A percentile compares a stretch with the other conserved stretches of the same genome.
phyloP scores from a whole-genome alignment of 495 filamentous ascomycete species.

The Pyrenopolyporus hunteri region DNA sequence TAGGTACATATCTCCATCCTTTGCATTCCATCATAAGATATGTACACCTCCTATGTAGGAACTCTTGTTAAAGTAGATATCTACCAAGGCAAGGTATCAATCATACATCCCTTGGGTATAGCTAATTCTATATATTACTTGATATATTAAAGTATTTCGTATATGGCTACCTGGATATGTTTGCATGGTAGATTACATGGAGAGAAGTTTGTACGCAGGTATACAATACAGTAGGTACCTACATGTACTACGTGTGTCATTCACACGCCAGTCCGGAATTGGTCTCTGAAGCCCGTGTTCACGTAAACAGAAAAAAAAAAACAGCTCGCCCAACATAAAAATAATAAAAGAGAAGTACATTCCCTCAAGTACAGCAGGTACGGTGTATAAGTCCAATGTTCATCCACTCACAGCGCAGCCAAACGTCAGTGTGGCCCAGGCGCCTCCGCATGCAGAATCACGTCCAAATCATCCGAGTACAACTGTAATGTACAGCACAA shows the following conservation, averaged over 20 bases:
- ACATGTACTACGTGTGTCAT: slow-evolving; percentile 8
- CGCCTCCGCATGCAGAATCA: slow-evolving; percentile 36
- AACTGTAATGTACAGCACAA: slow-evolving; percentile 39
- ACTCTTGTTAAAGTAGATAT: too few relatives aligned
- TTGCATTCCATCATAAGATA: neutral
- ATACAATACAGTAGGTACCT: neutral
- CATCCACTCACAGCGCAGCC: slow-evolving; percentile 23
- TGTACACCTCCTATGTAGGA: too few relatives aligned
- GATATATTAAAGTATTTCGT: too few relatives aligned
- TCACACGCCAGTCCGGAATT: slow-evolving; percentile 3
- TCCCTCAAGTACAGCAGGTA: slow-evolving; percentile 3
- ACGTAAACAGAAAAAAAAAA: slow-evolving; percentile 28
- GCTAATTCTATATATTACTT: too few relatives aligned
- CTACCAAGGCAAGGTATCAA: too few relatives aligned
- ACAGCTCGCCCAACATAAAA: slow-evolving; percentile 14
- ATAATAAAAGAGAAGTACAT: neutral
- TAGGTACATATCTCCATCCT: neutral
- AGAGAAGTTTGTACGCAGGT: neutral
- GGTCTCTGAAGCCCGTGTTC: slow-evolving; percentile 6
- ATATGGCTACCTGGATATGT: too few relatives aligned
- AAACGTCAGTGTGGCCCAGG: slow-evolving; percentile 30
- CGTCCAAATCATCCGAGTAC: slow-evolving; percentile 42
- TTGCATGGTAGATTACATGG: too few relatives aligned
- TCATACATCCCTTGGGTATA: too few relatives aligned
- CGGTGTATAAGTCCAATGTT: neutral